Conservation (phyloP, 1,139 yeast genomes). For the Pneumocystis carinii region DNA sequence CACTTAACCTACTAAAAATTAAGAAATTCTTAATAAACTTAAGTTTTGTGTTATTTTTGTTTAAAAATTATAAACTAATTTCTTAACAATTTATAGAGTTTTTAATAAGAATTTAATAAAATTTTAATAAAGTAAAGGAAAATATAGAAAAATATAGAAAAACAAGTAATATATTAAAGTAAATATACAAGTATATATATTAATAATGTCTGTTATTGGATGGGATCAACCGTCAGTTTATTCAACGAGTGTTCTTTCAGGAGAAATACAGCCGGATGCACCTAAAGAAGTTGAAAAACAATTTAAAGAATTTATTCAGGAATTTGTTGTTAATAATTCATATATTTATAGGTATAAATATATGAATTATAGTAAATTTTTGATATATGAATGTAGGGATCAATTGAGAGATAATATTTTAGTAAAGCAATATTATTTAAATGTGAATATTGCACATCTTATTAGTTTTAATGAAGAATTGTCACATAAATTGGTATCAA, state of each 20-base stretch:
- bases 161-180: neutral
- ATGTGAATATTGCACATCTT: constrained; percentile 71
- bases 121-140: neutral
- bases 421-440: constrained; percentile 55
- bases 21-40: neutral
- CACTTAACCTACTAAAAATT: neutral
- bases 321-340: constrained; percentile 68
- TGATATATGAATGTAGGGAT: constrained; percentile 36
- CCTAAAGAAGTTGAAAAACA: constrained; percentile 66
- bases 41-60: too few species aligned
- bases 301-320: constrained; percentile 68
- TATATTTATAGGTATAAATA: constrained; percentile 42
- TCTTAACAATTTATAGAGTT: too few species aligned
- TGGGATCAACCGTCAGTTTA: constrained; percentile 7
- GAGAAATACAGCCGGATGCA: constrained; percentile 45
- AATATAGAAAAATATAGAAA: neutral
- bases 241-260: constrained; percentile 43
- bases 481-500: constrained; percentile 68
- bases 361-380: neutral
- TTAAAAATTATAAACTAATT: too few species aligned
- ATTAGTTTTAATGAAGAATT: constrained; percentile 80
- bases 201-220: constrained; percentile 7
- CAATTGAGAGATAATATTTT: constrained; percentile 78
- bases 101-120: neutral
- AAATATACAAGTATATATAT: neutral